Conservation (phyloP, 225 moss, liverwort and hornwort species). For the Neckera pumila region DNA sequence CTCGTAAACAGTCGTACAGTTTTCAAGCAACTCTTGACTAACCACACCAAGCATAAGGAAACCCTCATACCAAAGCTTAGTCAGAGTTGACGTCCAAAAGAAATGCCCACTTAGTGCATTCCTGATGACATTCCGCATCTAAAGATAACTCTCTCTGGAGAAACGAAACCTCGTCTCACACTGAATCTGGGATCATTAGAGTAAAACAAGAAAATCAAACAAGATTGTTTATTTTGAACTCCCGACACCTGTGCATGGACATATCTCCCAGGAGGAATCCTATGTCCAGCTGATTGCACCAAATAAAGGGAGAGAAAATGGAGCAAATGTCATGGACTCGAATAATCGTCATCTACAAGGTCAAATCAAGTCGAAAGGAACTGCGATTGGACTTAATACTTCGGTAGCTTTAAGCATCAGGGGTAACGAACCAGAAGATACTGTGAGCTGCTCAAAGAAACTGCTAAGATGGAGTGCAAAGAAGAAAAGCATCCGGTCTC, state of each 20-base stretch:
- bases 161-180: not conserved
- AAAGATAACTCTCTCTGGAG: not conserved
- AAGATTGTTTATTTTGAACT: not conserved
- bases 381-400: not conserved
- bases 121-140: not conserved
- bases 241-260: not conserved
- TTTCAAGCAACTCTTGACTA: not conserved
- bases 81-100: not conserved
- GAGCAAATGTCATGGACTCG: not conserved
- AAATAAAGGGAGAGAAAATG: not conserved
- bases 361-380: not conserved
- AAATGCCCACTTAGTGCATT: not conserved
- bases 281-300: not conserved
- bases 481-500: not conserved
- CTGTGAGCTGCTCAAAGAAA: not conserved
- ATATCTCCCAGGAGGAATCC: not conserved
- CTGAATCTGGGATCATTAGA: not conserved
- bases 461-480: not conserved
- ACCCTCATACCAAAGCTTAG: not conserved
- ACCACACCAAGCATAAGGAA: not conserved
- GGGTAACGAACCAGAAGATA: not conserved
- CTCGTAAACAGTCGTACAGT: not conserved
- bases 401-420: not conserved
- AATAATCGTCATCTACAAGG: not conserved
- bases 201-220: not conserved